Evolutionary conservation across 208 protist genomes (phyloP).

Genomic region (Crithidia expoeki): DNA sequence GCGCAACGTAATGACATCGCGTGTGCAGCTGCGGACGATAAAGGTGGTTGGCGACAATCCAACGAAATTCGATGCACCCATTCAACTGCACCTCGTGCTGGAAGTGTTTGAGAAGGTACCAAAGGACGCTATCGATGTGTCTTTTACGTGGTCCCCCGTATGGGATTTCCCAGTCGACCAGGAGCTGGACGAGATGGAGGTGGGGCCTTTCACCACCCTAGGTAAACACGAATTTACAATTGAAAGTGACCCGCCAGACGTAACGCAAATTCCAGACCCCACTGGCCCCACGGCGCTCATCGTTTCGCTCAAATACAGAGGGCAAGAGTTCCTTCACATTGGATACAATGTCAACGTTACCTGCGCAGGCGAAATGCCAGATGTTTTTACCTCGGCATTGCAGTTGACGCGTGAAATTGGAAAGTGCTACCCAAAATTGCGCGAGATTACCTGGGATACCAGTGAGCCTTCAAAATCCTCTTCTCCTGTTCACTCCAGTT

Average conservation of each 20-base stretch:
- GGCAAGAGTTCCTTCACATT: conserved; percentile 75
- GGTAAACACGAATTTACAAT: conserved; percentile 74
- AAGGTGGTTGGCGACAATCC: conserved; percentile 52
- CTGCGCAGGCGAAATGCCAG: conserved; percentile 72
- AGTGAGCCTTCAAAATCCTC: not conserved
- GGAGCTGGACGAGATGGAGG: conserved; percentile 80
- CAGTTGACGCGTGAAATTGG: conserved; percentile 56
- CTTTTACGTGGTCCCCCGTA: conserved; percentile 82
- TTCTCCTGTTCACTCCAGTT: not conserved
- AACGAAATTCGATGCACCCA: conserved; percentile 51
- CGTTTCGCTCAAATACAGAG: conserved; percentile 68
- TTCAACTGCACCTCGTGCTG: conserved; percentile 55
- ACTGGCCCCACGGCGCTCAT: conserved; percentile 81
- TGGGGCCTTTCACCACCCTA: conserved; percentile 62
- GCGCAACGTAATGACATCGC: conserved; percentile 44
- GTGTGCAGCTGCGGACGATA: conserved; percentile 62
- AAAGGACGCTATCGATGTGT: conserved; percentile 55
- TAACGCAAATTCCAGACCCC: conserved; percentile 73
- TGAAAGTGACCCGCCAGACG: conserved; percentile 70
- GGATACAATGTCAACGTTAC: conserved; percentile 73
- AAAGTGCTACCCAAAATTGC: conserved; percentile 54
- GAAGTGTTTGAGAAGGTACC: conserved; percentile 74
- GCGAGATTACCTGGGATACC: conserved; percentile 41
- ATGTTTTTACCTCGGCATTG: conserved; percentile 66
- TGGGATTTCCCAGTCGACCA: conserved; percentile 87